Evolutionary conservation across 331 rosid genomes (phyloP), one percentile per base, ranked within the genome.

Genomic region (Erythrophleum ivorense): DNA sequence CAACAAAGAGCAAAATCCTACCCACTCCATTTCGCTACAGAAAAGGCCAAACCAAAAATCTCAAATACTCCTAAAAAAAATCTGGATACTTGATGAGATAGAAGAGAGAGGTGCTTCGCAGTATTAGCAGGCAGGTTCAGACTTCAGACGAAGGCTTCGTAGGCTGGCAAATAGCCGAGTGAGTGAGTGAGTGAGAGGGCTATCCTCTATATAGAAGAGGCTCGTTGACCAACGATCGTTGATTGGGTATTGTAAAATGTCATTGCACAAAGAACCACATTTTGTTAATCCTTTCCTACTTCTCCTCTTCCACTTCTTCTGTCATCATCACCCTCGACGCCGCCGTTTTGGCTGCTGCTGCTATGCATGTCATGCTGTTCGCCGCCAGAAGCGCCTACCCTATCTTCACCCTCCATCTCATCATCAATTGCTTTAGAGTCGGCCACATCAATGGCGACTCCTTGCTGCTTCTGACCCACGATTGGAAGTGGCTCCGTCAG

Each of bases 401-500:
- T 46, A 55, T 70, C 85, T 3, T 72, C 79, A n/a, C 69, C 86
- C 50, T 80, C 87, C 57, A 70, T 77, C 79, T 50, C 82, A 46
- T 71, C 84, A 52, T 73, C 19, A 8, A 16, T 15, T 9, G 21
- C 19, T 7, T 68, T 19, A n/a, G 53, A 68, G 75, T 70, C 12
- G 9, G 84, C 6, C 1, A 14, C 38, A 50, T 82, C 84, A 54
- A 21, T 7, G 79, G 71, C 14, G 40, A 41, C 16, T 78, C 54
- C 41, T 33, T 8, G 76, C 48, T 77, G 74, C 31, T 41, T 77
- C n/a, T 60, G 88, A 83, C 90, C 93, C 1, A 81, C 90, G 16
- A 86, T 80, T 24, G 93, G 91, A 3, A 86, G 84, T 43, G 97
- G 97, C 73, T 87, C 88, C 82, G 97, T 86, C 85, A 86, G 73